Evolutionary conservation across 306 rosid genomes (phyloP), one percentile per base, ranked within the genome.

Genomic region (Pyrus pyrifolia): DNA sequence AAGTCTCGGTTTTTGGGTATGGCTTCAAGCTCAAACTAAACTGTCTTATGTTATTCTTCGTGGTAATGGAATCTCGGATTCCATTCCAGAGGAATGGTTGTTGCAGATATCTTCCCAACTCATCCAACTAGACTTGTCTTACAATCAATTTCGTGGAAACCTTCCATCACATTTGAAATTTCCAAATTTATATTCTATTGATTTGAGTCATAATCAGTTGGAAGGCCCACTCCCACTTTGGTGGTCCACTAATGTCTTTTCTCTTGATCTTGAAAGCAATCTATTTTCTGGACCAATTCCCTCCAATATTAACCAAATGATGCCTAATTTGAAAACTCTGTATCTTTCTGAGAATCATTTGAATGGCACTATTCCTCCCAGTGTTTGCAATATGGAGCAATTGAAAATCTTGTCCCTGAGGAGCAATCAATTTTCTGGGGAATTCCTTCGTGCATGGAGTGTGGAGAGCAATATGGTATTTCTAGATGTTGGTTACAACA

Each of bases 381-480:
- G 15, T 8, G 6, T 65, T 17, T 30, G 8, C 7, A 8, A 31
- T 7, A 31, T 64, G 42, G 2, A 35, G 9, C 42, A 35, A 1
- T 35, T 35, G 14, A 0, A 0, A 31, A 0, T 18, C 1, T 13
- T 64, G 8, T 64, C 69, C 3, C 3, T 31, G 0, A 31, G 25
- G 14, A 64, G 25, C 19, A 75, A 75, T 22, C 49, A 30, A 2
- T 64, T 75, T 3, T 4, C 7, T 2, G 63, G 78, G 6, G 70
- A 46, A 8, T 2, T 69, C 19, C 25, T 2, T 7, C 6, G 0
- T 2, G 22, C 52, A 29, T 70, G 38, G 42, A 70, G 2, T 3
- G 1, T 7, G 13, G 4, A 1, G 15, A 14, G 9, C 27, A 2
- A 4, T 3, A 1, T 5, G 55, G 0, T 1, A 0, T 2, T 46